phyloP scores from a whole-genome alignment of 306 rosid species.

The Lathyrus sativus region DNA sequence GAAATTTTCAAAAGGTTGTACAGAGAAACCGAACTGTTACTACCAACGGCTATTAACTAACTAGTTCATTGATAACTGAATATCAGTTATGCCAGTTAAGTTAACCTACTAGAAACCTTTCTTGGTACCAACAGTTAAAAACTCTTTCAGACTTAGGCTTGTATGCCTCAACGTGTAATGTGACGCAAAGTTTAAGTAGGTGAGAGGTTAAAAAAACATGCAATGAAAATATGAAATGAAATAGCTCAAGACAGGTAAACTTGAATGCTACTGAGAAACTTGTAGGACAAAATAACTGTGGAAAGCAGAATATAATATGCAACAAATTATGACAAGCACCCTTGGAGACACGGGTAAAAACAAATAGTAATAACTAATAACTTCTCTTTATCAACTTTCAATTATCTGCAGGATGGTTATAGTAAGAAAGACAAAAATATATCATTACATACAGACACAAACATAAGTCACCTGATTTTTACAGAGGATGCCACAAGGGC shows the following conservation, averaged over 20 bases:
- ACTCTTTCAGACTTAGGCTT: slow-evolving; percentile 10
- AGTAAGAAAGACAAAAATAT: slow-evolving; percentile 23
- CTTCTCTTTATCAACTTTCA: slow-evolving; percentile 16
- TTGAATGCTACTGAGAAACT: slow-evolving; percentile 6
- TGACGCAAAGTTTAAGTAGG: slow-evolving; percentile 34
- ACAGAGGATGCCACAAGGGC: slow-evolving; percentile 73
- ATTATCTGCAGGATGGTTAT: slow-evolving; percentile 10
- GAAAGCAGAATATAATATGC: slow-evolving; percentile 10
- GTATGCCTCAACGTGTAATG: slow-evolving; percentile 18
- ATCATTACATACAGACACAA: slow-evolving; percentile 1
- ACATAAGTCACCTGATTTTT: slow-evolving; percentile 71
- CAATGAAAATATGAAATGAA: neutral
- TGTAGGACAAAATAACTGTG: neutral
- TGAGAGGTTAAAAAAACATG: slow-evolving; percentile 15
- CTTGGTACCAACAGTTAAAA: neutral
- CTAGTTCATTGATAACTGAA: slow-evolving; percentile 7
- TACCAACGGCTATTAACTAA: neutral
- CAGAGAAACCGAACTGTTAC: slow-evolving; percentile 1
- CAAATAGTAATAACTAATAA: slow-evolving; percentile 17
- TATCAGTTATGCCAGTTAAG: neutral
- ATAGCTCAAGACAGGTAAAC: slow-evolving; percentile 1
- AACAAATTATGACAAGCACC: slow-evolving; percentile 14
- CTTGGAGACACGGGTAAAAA: slow-evolving; percentile 8
- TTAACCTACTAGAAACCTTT: slow-evolving; percentile 13
- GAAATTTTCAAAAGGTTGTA: neutral